Percentiles rank a stretch among this genome's conserved stretches.
Conservation (phyloP, 2,329 filamentous ascomycete genomes). For the Fusarium decemcellulare region DNA sequence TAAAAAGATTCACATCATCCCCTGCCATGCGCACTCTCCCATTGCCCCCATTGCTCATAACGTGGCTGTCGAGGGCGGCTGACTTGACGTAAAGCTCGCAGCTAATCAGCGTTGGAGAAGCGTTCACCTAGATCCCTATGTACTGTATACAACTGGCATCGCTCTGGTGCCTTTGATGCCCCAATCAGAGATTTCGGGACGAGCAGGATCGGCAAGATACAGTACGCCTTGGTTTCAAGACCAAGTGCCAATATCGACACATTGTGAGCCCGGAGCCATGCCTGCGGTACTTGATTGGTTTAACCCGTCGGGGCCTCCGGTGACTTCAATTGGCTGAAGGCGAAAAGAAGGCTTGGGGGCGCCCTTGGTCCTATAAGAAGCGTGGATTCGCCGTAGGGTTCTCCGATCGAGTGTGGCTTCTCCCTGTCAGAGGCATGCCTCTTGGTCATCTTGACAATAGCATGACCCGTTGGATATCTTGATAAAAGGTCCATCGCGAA, state of each 20-base stretch:
- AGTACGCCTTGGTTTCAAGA: neutral
- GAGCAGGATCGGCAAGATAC: neutral
- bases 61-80: too few relatives aligned
- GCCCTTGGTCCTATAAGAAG: neutral
- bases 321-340: neutral
- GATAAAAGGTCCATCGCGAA: neutral
- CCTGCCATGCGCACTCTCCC: neutral
- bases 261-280: neutral
- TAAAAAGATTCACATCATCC: neutral
- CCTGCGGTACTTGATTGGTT: neutral
- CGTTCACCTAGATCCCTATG: too few relatives aligned
- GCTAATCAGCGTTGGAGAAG: too few relatives aligned
- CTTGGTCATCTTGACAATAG: slow-evolving; percentile 17
- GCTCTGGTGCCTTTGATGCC: neutral
- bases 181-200: slow-evolving; percentile 1
- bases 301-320: neutral
- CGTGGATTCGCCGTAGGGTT: neutral
- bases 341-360: neutral
- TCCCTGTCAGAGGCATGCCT: neutral
- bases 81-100: too few relatives aligned
- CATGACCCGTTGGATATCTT: neutral
- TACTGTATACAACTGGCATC: neutral
- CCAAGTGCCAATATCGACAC: neutral
- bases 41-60: neutral
- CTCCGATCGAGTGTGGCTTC: neutral